These are phyloP conservation scores for Solanum ossicruentum DNA, from an alignment of 257 asterid species.

Conservation along the genomic window DNA sequence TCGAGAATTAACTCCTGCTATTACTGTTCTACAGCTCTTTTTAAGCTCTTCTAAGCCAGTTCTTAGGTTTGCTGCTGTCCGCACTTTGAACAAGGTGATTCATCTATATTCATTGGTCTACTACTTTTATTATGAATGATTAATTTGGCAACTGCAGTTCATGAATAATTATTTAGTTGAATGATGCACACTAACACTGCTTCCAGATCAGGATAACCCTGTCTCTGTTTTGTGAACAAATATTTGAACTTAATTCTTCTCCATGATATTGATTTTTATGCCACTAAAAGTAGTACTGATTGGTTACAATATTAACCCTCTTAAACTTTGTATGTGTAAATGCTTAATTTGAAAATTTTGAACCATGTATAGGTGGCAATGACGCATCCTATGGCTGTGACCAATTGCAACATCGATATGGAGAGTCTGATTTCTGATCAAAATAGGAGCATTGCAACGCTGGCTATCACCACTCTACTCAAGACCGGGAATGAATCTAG, in stretches of 20 bases:
- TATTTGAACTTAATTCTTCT: background rate
- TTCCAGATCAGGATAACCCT: background rate
- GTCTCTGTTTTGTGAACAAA: background rate
- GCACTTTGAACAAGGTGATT: slow-evolving; percentile 82
- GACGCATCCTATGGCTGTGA: slow-evolving; percentile 91
- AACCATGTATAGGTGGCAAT: slow-evolving; percentile 66
- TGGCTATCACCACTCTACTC: slow-evolving; percentile 85
- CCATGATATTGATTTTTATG: background rate
- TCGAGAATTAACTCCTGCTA: slow-evolving; percentile 91
- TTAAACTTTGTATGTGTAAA: background rate
- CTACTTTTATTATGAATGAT: background rate
- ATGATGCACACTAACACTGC: background rate
- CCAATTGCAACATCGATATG: slow-evolving; percentile 93
- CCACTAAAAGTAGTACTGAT: background rate
- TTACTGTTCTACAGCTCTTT: slow-evolving; percentile 81
- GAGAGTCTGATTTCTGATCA: slow-evolving; percentile 94
- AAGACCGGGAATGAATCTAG: slow-evolving; percentile 95
- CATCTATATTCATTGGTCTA: background rate
- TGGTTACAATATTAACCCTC: background rate
- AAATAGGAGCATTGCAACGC: slow-evolving; percentile 89
- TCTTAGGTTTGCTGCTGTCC: slow-evolving; percentile 93
- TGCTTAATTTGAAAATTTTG: background rate
- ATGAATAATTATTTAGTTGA: background rate
- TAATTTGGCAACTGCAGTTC: background rate
- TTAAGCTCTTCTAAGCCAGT: slow-evolving; percentile 92